A percentile compares a stretch with the other conserved stretches of the same genome.
These are phyloP conservation scores for Tetrahymena borealis DNA, from an alignment of 73 alveolate genomes.

Conservation along the genomic window DNA sequence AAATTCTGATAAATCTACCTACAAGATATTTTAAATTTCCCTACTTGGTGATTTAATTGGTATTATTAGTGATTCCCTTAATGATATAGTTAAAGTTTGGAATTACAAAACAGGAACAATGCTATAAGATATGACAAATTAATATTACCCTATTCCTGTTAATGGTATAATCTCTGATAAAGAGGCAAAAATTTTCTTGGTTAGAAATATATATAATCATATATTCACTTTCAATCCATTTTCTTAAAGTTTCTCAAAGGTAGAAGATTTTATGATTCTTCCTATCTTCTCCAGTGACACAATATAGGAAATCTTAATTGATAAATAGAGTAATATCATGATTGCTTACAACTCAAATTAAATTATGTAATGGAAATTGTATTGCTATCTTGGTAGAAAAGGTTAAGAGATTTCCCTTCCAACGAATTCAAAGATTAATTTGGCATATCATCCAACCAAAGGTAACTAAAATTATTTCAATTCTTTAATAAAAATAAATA, in stretches of 20 bases:
- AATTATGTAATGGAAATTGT: neutral
- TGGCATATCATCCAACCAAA: neutral
- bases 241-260: neutral
- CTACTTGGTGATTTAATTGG: neutral
- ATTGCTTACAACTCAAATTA: neutral
- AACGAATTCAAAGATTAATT: neutral
- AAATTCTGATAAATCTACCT: neutral
- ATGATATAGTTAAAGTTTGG: neutral
- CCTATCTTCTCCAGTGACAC: neutral
- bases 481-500: neutral
- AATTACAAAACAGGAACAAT: neutral
- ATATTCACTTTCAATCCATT: neutral
- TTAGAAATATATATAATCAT: neutral
- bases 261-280: neutral
- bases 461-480: neutral
- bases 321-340: neutral
- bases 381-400: neutral
- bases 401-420: neutral
- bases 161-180: neutral
- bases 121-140: neutral
- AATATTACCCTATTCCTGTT: neutral
- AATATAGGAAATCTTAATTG: neutral
- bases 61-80: neutral
- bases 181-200: neutral
- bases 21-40: neutral